phyloP scores from a whole-genome alignment of 2,329 filamentous ascomycete species.

The Macrophomina tecta region DNA sequence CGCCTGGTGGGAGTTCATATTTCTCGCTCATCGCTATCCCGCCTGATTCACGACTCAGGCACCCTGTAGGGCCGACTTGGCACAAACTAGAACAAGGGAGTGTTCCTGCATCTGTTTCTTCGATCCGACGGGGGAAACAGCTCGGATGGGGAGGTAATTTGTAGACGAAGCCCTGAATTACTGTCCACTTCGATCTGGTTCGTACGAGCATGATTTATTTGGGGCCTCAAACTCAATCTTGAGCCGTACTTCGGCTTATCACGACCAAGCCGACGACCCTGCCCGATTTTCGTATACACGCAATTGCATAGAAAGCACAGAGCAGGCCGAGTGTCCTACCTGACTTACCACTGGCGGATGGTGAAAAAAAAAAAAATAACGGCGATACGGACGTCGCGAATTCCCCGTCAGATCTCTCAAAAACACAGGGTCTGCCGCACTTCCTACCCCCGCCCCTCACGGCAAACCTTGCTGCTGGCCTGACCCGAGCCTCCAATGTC shows the following conservation, averaged over 20 bases:
- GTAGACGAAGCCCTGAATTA: background rate
- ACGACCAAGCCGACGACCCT: background rate
- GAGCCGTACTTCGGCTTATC: too few relatives aligned
- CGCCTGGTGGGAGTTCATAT: background rate
- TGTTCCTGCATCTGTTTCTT: background rate
- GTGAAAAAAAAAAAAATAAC: background rate
- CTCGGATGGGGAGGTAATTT: background rate
- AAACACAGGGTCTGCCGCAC: background rate
- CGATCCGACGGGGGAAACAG: background rate
- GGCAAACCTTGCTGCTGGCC: background rate
- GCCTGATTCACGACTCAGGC: background rate
- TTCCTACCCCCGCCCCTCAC: background rate
- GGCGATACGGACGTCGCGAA: background rate
- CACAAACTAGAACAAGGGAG: background rate
- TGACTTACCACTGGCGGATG: background rate
- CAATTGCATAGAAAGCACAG: background rate
- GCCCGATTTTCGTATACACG: background rate
- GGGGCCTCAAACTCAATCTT: too few relatives aligned
- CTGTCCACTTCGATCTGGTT: background rate
- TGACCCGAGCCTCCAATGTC: background rate
- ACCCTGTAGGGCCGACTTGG: constrained; percentile 1
- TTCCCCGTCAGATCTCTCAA: constrained; percentile 6
- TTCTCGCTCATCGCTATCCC: background rate
- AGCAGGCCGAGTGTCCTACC: background rate
- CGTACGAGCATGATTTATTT: background rate